Evolutionary conservation across 1,139 yeast species (phyloP), one percentile per base, ranked within the genome.

Genomic region (Suhomyces panamericanus): DNA sequence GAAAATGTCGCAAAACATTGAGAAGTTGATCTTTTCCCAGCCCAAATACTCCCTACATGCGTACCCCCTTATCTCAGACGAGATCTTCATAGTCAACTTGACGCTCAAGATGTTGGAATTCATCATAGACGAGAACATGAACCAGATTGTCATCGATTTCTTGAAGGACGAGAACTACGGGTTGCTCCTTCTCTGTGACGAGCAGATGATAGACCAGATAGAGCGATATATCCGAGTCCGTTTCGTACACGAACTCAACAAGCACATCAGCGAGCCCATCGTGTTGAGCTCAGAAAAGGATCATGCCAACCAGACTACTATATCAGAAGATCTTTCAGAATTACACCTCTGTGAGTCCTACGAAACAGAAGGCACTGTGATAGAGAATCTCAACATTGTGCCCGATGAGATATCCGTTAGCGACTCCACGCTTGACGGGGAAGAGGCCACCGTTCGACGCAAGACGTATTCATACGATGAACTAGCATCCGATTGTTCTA

Each of bases 51-150:
- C 42, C 17, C 31, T 42, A 8, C 42, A 39, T 13, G 40, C 50
- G 9, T 41, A 38, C 13, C 40, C 49, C 10, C 20, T 50, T 17
- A 20, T 39, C 10, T 36, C 45, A 1, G 44, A 47, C 46, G 76
- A 71, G 46, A 57, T 69, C 11, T 72, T 70, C 48, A 64, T 73
- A 13, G 74, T 70, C 5, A 63, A 58, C 32, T 53, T 70, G 24
- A 53, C 54, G 8, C 56, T 73, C 43, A 55, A 54, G 39, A 48
- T 48, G 36, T 35, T 48, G 43, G 49, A 60, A 28, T 58, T 66
- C 32, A 41, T 43, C 35, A 42, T 52, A 33, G 39, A 50, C 12
- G 41, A 49, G 3, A 50, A 57, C 17, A 39, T 39, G 15, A 42
- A 49, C 24, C 55, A 54, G 10, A 46, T 63, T 1, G 42, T 48